Conservation (phyloP, 2,329 filamentous ascomycete species). For the Fusarium musae region DNA sequence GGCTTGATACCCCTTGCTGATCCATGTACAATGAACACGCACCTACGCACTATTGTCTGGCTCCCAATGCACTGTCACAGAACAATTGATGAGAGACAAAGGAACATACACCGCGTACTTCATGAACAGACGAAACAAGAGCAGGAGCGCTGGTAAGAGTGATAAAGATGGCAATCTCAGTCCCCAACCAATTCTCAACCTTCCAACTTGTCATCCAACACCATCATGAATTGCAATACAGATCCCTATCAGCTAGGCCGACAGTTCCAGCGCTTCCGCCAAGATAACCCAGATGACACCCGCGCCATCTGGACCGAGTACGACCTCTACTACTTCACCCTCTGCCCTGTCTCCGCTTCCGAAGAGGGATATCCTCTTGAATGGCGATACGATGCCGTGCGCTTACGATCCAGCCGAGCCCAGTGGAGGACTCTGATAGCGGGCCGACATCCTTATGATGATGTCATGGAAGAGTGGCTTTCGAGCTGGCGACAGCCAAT, state of each 20-base stretch:
- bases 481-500: background rate
- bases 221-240: background rate
- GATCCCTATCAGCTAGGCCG: background rate
- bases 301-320: background rate
- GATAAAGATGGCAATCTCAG: background rate
- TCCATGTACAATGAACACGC: background rate
- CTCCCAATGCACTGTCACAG: background rate
- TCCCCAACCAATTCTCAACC: background rate
- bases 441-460: background rate
- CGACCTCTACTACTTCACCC: background rate
- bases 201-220: background rate
- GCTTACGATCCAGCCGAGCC: background rate
- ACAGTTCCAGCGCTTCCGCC: background rate
- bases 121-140: background rate
- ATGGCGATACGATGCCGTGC: background rate
- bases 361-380: background rate
- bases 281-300: background rate
- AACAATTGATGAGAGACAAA: background rate
- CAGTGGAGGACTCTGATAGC: background rate
- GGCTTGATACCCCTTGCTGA: too few relatives aligned
- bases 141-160: rapidly evolving
- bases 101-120: background rate
- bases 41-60: rapidly evolving
- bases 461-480: background rate
- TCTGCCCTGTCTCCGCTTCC: background rate